Conservation (phyloP, 202 grass and related monocot genomes). For the Setaria viridis region DNA sequence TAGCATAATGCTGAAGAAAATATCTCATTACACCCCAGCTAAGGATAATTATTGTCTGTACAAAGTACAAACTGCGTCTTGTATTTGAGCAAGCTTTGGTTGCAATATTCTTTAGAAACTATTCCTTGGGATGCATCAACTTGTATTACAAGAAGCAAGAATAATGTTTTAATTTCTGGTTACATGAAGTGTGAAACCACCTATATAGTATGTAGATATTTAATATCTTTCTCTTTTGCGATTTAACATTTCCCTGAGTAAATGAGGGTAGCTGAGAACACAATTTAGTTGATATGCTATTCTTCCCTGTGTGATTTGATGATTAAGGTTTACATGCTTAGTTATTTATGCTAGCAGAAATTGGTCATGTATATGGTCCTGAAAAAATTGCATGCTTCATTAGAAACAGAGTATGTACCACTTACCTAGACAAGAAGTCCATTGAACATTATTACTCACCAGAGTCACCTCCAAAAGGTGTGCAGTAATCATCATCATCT, state of each 20-base stretch:
- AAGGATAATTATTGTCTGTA: neutral
- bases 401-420: neutral
- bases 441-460: neutral
- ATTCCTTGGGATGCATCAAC: neutral
- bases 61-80: slow-evolving; percentile 6
- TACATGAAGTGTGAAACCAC: neutral
- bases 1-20: neutral
- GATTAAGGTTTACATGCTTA: neutral
- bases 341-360: neutral
- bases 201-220: neutral
- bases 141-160: slow-evolving; percentile 16
- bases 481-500: neutral
- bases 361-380: neutral
- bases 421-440: slow-evolving; percentile 18
- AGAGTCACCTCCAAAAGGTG: neutral
- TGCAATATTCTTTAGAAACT: slow-evolving; percentile 17
- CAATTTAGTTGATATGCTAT: neutral
- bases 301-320: neutral
- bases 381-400: neutral
- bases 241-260: slow-evolving; percentile 19
- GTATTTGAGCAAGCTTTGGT: neutral
- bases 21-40: slow-evolving; percentile 3
- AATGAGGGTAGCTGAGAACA: neutral
- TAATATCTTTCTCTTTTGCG: neutral
- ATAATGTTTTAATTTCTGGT: neutral